Evolutionary conservation across 2,329 filamentous ascomycete genomes (phyloP).

Genomic region (Epichloe sp.): DNA sequence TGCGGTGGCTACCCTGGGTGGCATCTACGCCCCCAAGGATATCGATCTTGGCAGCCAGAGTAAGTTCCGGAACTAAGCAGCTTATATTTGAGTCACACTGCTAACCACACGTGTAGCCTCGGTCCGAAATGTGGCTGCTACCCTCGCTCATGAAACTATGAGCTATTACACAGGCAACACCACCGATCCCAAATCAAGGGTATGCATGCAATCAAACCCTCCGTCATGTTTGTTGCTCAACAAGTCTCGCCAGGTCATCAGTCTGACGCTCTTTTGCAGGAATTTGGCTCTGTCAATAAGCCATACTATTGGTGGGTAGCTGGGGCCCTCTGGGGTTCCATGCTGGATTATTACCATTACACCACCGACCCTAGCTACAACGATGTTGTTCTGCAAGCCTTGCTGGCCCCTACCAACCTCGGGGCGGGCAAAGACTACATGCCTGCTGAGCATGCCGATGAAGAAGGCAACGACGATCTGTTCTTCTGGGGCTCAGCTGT

Average conservation of each 20-base stretch:
- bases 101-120: conserved; percentile 32
- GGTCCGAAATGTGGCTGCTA: conserved; percentile 46
- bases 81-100: background rate
- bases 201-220: conserved; percentile 12
- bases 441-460: conserved; percentile 38
- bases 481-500: conserved; percentile 60
- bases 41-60: conserved; percentile 25
- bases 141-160: conserved; percentile 48
- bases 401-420: conserved; percentile 41
- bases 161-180: conserved; percentile 51
- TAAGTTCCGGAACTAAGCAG: conserved; percentile 12
- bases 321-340: conserved; percentile 51
- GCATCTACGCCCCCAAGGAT: conserved; percentile 22
- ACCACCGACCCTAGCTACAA: conserved; percentile 52
- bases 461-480: conserved; percentile 63
- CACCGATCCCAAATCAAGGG: conserved; percentile 31
- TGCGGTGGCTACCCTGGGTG: conserved; percentile 12
- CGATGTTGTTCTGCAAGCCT: conserved; percentile 41
- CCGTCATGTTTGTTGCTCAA: background rate
- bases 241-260: background rate
- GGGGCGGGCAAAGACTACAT: conserved; percentile 48
- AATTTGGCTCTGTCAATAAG: conserved; percentile 47
- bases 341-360: conserved; percentile 58
- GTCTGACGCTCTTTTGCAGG: conserved; percentile 16
- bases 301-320: conserved; percentile 60